A percentile compares a stretch with the other conserved stretches of the same genome.
These are phyloP conservation scores for Hirschfeldia incana DNA, from an alignment of 345 rosid species.

Conservation along the genomic window DNA sequence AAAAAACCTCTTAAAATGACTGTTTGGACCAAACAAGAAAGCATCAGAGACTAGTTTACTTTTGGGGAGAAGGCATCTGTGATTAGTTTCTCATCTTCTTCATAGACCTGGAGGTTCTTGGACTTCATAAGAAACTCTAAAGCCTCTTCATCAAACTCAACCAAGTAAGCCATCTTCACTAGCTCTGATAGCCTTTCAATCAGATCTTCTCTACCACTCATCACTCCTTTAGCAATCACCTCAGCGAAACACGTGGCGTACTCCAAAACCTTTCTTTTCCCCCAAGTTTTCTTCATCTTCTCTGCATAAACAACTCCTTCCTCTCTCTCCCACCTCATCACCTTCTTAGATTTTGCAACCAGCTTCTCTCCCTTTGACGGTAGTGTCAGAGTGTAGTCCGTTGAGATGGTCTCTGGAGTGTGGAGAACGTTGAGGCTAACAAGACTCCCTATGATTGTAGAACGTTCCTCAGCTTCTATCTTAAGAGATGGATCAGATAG, in stretches of 20 bases:
- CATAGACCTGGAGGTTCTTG: slow-evolving; percentile 51
- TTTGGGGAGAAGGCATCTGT: slow-evolving; percentile 38
- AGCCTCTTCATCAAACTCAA: slow-evolving; percentile 54
- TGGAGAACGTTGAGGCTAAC: slow-evolving; percentile 40
- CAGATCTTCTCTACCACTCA: slow-evolving; percentile 56
- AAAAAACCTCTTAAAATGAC: background rate
- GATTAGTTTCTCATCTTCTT: slow-evolving; percentile 57
- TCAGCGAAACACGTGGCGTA: slow-evolving; percentile 57
- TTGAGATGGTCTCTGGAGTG: slow-evolving; percentile 42
- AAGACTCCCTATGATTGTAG: slow-evolving; percentile 45
- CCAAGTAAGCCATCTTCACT: slow-evolving; percentile 54
- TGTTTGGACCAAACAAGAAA: background rate
- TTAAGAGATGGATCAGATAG: slow-evolving; percentile 50
- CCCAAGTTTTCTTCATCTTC: slow-evolving; percentile 43
- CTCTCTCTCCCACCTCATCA: slow-evolving; percentile 63
- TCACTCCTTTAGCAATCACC: slow-evolving; percentile 52
- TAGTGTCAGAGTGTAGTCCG: slow-evolving; percentile 41
- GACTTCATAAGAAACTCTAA: slow-evolving; percentile 55
- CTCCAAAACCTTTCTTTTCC: slow-evolving; percentile 43
- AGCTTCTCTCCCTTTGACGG: slow-evolving; percentile 44
- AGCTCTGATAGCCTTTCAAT: slow-evolving; percentile 50
- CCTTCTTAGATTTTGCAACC: slow-evolving; percentile 29
- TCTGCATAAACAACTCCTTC: slow-evolving; percentile 44
- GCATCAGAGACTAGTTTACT: slow-evolving; percentile 6
- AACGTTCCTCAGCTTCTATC: slow-evolving; percentile 54